These are phyloP conservation scores for Adansonia madagascariensis DNA, from an alignment of 441 rosid genomes.

Conservation along the genomic window DNA sequence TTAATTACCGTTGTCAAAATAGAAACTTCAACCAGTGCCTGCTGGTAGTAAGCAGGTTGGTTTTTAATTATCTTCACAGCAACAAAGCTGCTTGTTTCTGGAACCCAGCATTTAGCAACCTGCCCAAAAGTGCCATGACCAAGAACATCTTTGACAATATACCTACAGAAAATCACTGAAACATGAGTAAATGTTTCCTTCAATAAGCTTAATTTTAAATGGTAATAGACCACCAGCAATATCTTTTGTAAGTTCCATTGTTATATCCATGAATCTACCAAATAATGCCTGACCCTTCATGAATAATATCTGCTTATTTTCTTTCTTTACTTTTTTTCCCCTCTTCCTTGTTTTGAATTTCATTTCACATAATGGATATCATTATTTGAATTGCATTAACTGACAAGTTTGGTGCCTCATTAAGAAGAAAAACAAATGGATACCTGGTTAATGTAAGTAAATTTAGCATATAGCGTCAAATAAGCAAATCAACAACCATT, in stretches of 20 bases:
- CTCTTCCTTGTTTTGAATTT: not conserved
- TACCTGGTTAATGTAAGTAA: not conserved
- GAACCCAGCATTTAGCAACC: constrained; percentile 98
- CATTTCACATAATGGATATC: constrained; percentile 8
- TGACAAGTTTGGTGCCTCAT: constrained; percentile 6
- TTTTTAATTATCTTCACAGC: constrained; percentile 98
- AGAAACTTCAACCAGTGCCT: constrained; percentile 98
- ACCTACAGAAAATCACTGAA: constrained; percentile 55
- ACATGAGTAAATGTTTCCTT: constrained; percentile 25
- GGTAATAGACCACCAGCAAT: constrained; percentile 4
- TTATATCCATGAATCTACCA: not conserved
- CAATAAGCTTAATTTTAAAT: not conserved
- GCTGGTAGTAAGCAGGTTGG: constrained; percentile 98
- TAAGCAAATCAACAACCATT: not conserved
- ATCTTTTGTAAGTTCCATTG: not conserved
- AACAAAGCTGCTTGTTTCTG: constrained; percentile 70
- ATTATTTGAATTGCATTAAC: constrained; percentile 10
- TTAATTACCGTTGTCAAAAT: constrained; percentile 82
- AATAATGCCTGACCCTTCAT: not conserved
- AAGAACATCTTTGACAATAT: constrained; percentile 97
- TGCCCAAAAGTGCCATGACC: constrained; percentile 99
- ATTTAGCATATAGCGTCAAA: not conserved
- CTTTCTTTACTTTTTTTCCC: not conserved
- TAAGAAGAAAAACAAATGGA: constrained; percentile 9
- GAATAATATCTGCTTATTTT: constrained; percentile 6